Conservation (phyloP, 1,139 yeast species). For the Protomyces inouyei region DNA sequence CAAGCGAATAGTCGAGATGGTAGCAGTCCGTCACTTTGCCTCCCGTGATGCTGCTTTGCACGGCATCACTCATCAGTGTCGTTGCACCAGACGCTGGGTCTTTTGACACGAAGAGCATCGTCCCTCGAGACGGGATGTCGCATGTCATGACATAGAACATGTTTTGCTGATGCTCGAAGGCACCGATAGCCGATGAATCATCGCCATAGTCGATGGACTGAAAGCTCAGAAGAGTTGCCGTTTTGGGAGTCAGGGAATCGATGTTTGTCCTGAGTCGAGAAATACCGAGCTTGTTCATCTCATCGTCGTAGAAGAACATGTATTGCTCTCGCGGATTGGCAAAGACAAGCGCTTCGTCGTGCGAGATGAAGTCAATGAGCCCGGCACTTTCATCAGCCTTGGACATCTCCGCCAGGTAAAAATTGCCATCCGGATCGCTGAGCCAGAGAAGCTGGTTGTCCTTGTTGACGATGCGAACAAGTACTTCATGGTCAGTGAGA, state of each 20-base stretch:
- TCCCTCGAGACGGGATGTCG: not conserved
- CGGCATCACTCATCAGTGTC: not conserved
- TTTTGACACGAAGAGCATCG: not conserved
- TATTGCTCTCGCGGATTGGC: not conserved
- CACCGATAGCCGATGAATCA: not conserved
- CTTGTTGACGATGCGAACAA: not conserved
- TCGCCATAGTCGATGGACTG: not conserved
- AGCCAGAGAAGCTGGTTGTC: not conserved
- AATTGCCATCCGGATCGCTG: not conserved
- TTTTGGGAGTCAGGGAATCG: not conserved
- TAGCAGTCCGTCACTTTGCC: not conserved
- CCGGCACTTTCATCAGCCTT: not conserved
- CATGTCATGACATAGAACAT: not conserved
- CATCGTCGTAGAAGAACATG: not conserved
- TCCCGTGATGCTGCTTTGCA: not conserved
- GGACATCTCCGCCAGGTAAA: not conserved
- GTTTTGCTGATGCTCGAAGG: not conserved
- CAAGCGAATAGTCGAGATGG: not conserved
- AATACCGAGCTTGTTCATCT: not conserved
- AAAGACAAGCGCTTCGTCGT: not conserved
- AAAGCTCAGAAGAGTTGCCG: not conserved
- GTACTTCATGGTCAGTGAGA: not conserved
- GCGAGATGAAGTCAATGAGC: not conserved
- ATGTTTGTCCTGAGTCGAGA: not conserved
- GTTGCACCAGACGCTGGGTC: not conserved